Evolutionary conservation across 2,329 filamentous ascomycete species (phyloP).

Genomic region (Hymenoscyphus scutula): DNA sequence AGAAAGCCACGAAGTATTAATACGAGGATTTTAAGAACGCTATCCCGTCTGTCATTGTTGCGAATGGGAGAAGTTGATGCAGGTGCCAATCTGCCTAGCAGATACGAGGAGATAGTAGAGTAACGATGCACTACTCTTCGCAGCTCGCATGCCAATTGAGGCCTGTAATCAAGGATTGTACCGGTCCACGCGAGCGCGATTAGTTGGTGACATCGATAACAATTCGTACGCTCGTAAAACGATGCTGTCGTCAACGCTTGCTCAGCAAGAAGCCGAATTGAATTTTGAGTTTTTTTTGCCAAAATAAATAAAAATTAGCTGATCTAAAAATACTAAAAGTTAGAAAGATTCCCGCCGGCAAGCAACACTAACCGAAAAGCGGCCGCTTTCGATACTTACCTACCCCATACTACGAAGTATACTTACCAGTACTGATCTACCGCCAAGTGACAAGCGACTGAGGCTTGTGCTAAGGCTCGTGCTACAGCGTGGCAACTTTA

Average conservation of each 20-base stretch:
- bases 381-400: too few species aligned
- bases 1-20: background rate
- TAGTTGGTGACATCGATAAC: background rate
- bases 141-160: background rate
- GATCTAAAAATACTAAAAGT: background rate
- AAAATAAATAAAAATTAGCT: background rate
- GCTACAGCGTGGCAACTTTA: background rate
- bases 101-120: conserved; percentile 1
- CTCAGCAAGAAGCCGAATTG: background rate
- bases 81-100: background rate
- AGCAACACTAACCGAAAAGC: background rate
- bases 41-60: background rate
- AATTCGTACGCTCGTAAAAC: background rate
- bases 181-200: background rate
- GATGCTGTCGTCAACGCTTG: background rate
- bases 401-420: too few species aligned
- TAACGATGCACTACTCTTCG: background rate
- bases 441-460: conserved; percentile 1
- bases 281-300: background rate
- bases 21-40: background rate
- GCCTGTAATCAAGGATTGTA: background rate
- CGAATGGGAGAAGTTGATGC: background rate
- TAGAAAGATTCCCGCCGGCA: background rate
- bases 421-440: too few species aligned
- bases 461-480: background rate